Evolutionary conservation across 257 asterid genomes (phyloP), one percentile per base, ranked within the genome.

Genomic region (Nyctanthes arbortristis): DNA sequence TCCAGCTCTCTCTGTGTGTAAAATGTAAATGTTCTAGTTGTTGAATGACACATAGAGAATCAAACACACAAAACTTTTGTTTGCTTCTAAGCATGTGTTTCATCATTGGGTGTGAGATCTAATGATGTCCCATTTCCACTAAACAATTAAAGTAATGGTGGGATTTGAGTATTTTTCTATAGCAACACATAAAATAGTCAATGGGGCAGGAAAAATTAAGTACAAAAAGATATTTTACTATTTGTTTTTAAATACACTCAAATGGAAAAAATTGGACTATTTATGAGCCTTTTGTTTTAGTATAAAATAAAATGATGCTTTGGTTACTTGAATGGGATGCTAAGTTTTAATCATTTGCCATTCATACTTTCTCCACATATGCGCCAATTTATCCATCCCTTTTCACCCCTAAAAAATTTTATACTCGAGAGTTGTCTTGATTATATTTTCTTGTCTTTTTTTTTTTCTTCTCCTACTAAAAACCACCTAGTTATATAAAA

Each of bases 31-130:
- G 11, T 52, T 52, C 58, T 71, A 66, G 40, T 59, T 34, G 34
- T 62, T 61, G 59, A 66, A 75, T 31, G 63, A 58, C 57, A 59
- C 70, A 65, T 36, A 62, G 65, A 66, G 67, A 71, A 81, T 32
- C 71, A 76, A 71, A 60, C 70, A 32, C 40, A 25, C 57, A 55
- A 2, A n/a, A 4, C 32, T 65, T 84, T 77, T 84, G 85, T 87
- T 89, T 82, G 97, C 97, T 91, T 91, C 95, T 85, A 91, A 91
- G 97, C 95, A 76, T 87, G 92, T 77, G n/a, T 85, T 82, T 87
- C 92, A 91, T 91, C 82, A 89, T 88, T 81, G 77, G 24, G 74
- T 32, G 49, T 67, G 54, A 62, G 69, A 77, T 69, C 76, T 78
- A 59, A 89, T 86, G 72, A 75, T 76, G 58, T n/a, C 70, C 65